These are phyloP conservation scores for Senna siamea DNA, from an alignment of 306 rosid genomes.

Conservation along the genomic window DNA sequence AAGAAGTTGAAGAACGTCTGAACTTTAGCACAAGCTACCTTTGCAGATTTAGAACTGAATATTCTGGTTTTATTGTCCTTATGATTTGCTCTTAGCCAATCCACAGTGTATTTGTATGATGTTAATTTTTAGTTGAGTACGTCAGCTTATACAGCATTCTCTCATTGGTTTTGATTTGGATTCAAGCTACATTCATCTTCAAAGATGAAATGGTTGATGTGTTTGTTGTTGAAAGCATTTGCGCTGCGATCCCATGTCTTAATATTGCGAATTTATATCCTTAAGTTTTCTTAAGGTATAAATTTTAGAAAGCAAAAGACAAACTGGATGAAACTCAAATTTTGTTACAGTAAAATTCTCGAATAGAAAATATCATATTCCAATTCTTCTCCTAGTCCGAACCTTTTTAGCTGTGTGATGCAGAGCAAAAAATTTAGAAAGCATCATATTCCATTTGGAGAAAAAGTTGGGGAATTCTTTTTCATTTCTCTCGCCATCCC, in stretches of 20 bases:
- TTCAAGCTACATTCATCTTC: constrained; percentile 1
- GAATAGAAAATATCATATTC: too few relatives aligned
- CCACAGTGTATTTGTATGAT: constrained; percentile 20
- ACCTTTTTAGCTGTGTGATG: not conserved
- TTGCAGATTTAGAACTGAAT: constrained; percentile 50
- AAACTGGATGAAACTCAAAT: too few relatives aligned
- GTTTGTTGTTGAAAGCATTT: not conserved
- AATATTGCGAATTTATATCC: too few relatives aligned
- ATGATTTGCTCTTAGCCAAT: constrained; percentile 12
- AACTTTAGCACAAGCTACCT: constrained; percentile 34
- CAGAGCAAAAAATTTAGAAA: too few relatives aligned
- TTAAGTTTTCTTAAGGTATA: too few relatives aligned
- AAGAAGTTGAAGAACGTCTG: constrained; percentile 85
- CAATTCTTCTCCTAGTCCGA: not conserved
- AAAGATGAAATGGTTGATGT: constrained; percentile 4
- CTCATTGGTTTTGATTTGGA: not conserved
- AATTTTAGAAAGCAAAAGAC: too few relatives aligned
- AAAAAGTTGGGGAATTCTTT: not conserved
- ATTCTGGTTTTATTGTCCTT: constrained; percentile 20
- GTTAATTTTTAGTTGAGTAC: constrained; percentile 14
- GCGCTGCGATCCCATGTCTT: not conserved
- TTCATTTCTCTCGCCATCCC: too few relatives aligned
- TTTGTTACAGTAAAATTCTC: too few relatives aligned
- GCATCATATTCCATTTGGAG: not conserved
- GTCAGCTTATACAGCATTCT: not conserved